These are phyloP conservation scores for Kwoniella botswanensis DNA, from an alignment of 768 basidiomycete species.

Conservation along the genomic window DNA sequence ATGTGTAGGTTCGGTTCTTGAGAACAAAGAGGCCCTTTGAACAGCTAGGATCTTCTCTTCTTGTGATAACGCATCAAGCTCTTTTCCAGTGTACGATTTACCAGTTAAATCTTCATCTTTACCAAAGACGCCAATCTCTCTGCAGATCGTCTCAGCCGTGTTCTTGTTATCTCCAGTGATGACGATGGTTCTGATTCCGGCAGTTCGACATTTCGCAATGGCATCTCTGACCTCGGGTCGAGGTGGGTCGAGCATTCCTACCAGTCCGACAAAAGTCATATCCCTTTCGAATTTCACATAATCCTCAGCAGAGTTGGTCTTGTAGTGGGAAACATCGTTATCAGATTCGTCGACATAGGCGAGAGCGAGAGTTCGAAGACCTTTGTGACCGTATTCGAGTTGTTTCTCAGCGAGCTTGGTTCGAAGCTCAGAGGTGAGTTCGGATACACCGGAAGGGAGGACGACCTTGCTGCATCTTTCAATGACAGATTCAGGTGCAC, in stretches of 20 bases:
- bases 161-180: slow-evolving; percentile 98
- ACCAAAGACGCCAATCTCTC: slow-evolving; percentile 91
- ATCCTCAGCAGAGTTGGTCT: slow-evolving; percentile 74
- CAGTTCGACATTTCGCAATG: slow-evolving; percentile 85
- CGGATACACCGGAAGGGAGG: slow-evolving; percentile 64
- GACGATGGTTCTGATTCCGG: slow-evolving; percentile 93
- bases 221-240: slow-evolving; percentile 88
- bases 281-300: slow-evolving; percentile 90
- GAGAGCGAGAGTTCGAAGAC: slow-evolving; percentile 87
- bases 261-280: slow-evolving; percentile 90
- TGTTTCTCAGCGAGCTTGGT: slow-evolving; percentile 69
- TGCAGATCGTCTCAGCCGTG: slow-evolving; percentile 95
- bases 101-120: slow-evolving; percentile 85
- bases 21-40: slow-evolving; percentile 85
- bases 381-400: slow-evolving; percentile 73
- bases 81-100: slow-evolving; percentile 92
- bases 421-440: slow-evolving; percentile 70
- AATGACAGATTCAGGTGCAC: slow-evolving; percentile 92
- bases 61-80: slow-evolving; percentile 78
- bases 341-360: slow-evolving; percentile 82
- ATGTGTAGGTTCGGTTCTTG: slow-evolving; percentile 90
- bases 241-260: slow-evolving; percentile 97
- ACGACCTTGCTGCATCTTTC: slow-evolving; percentile 72
- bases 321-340: slow-evolving; percentile 78
- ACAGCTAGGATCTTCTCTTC: slow-evolving; percentile 86